Evolutionary conservation across 2,329 filamentous ascomycete genomes (phyloP), one percentile per base, ranked within the genome.

Genomic region (Cladosporium sp.): DNA sequence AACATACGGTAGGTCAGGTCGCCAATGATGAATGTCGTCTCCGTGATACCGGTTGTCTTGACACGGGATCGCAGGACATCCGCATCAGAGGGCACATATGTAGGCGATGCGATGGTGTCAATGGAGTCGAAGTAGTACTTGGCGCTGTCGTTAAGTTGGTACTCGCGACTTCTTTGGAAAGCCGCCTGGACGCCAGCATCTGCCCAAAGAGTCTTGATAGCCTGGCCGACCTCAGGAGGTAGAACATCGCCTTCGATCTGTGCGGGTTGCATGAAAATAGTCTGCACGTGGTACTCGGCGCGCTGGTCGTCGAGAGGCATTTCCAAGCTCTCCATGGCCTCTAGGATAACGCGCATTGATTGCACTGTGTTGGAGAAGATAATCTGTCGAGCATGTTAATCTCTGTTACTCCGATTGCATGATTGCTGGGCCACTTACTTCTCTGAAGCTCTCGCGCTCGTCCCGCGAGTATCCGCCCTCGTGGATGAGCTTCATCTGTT

Each of bases 401-500:
- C 12, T 18, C 16, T 31, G 50, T 31, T 50, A 28, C 35, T n/a
- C 33, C 18, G 5, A 14, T 23, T 31, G 35, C 50, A 28, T 7
- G 3, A 21, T 31, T 4, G n/a, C 21, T 33, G 11, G 5, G 23
- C 4, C 12, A 16, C 69, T 28, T 60, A 72, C 71, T 66, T 89
- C 87, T 78, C 89, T 88, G 82, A 89, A 89, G 21, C 86, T 89
- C 76, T 89, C 87, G 63, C 87, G 83, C 78, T 89, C 87, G 72
- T 98, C 95, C 79, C 94, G 91, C 69, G 95, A 98, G 84, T 98
- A 99, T 73, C 95, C 94, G 70, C 95, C 95, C 85, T 99, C 95
- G 80, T 99, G 92, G 76, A 99, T 99, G 76, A 99, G 91, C 86
- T 98, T 99, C 92, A 96, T 96, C 85, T 96, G 92, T 83, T 96